Base-by-base conservation (phyloP, 1,284 basidiomycete genomes). In the Termitomyces sp. region DNA sequence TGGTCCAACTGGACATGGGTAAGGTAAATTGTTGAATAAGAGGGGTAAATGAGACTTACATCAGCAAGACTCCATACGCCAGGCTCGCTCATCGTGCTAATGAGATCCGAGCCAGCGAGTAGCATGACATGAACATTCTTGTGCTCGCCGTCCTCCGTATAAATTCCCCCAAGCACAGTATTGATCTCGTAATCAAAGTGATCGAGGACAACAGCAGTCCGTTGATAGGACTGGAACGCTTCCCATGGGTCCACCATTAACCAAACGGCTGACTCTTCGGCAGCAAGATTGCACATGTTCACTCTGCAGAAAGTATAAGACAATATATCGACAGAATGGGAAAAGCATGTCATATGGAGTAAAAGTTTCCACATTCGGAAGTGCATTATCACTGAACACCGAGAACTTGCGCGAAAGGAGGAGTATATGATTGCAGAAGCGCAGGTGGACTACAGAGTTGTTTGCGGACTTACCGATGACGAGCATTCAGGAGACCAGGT, bases 211-310 rank as follows among this genome's bases (percentile, higher is more conserved):
- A 97, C 84, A 26, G 95, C 95, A 1, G 95, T 98, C 54, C 94
- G 88, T 67, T 96, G 92, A 72, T 97, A 98, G 46, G 83, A 79
- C 69, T 95, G 94, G 64, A 93, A 87, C 19, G 93, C 92, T 71
- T 98, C 95, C 95, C 95, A 98, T 18, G 93, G 80, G 68, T 98
- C 95, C 38, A 97, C 90, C 95, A 97, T 98, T 41, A 91, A 75
- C 84, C 85, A 89, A 43, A 77, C 74, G 37, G 84, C 84, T 0
- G 87, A 87, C 67, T 91, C 79, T 66, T 93, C 88, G 37, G 91
- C 82, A 13, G 89, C 92, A 43, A 93, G 79, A 52, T 81, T 86
- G 72, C 92, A 95, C 92, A 94, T 95, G 61, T 84, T 82, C 46
- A 92, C 88, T 58, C 91, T 90, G 67, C 33, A n/a, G 55, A 57